Base-by-base conservation (phyloP, 139 green algal species). In the Chlamydomonas sphaeroides region DNA sequence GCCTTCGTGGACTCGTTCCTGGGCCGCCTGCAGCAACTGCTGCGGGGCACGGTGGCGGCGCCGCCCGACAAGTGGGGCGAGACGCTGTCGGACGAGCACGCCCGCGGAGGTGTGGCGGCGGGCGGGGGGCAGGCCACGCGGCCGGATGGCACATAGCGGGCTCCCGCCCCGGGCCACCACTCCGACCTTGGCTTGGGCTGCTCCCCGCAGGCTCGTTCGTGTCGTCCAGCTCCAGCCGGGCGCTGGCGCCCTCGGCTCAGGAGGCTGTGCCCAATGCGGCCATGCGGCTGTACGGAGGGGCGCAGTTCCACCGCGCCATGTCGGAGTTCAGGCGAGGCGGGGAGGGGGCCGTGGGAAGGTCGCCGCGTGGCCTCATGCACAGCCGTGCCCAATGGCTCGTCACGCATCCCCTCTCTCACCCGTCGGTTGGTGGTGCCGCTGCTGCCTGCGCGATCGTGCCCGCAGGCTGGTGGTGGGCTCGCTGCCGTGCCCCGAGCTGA, bases 201-300 rank as follows among this genome's bases (percentile, higher is more conserved):
- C n/a, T n/a, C 18, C 36, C 18, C 36, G 56, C 86, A 94, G 91
- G 96, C 35, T 89, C 92, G 0, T 98, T 98, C 67, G 85, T 95
- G 41, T n/a, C n/a, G n/a, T n/a, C n/a, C n/a, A 68, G 84, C 7
- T 90, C 96, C 68, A 91, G 92, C 81, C 84, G 87, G 68, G 78
- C 89, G 17, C 80, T 95, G 57, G 56, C 56, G 25, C 18, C 18
- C 56, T 68, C 84, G 3, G 70, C 90, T 32, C 78, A 87, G 20
- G 86, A 89, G 59, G 17, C 67, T 11, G 86, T 98, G 68, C 94
- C 95, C 70, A 98, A 98, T 80, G 89, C 88, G 20, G 88, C 94
- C 87, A 98, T 99, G 96, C 94, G 96, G 11, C 91, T 99, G 67
- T 98, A 95, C 86, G 96, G 96, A 26, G 96, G 96, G 2, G 96